phyloP scores from a whole-genome alignment of 345 rosid genomes.

The Balakata baccata region DNA sequence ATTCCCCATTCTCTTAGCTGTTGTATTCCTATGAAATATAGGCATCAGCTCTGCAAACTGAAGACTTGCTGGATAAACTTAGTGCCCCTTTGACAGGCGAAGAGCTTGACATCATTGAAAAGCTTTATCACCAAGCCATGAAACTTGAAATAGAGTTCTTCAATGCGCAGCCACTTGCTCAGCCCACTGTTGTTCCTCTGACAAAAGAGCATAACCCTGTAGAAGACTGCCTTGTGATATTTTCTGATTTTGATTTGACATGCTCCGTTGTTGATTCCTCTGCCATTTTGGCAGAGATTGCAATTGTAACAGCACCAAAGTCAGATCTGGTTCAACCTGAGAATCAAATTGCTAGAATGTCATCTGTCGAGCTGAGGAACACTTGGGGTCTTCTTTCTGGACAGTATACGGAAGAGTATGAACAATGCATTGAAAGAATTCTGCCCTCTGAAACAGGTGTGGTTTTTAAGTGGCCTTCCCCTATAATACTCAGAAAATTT shows the following conservation, averaged over 20 bases:
- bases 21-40: constrained; percentile 40
- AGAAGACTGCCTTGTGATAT: constrained; percentile 56
- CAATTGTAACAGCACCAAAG: constrained; percentile 83
- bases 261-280: constrained; percentile 94
- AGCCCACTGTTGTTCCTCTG: constrained; percentile 74
- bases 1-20: constrained; percentile 29
- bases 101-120: constrained; percentile 86
- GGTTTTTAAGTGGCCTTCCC: not conserved
- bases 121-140: constrained; percentile 95
- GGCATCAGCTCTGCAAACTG: constrained; percentile 88
- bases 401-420: constrained; percentile 82
- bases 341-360: constrained; percentile 55
- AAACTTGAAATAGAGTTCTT: constrained; percentile 95
- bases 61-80: constrained; percentile 91
- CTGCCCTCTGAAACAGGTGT: constrained; percentile 63
- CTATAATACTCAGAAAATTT: not conserved
- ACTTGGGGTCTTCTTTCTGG: constrained; percentile 72
- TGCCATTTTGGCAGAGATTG: constrained; percentile 93
- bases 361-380: constrained; percentile 72
- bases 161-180: constrained; percentile 66
- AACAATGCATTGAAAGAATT: constrained; percentile 79
- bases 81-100: constrained; percentile 93
- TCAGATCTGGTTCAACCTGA: constrained; percentile 57
- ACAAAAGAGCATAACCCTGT: constrained; percentile 49
- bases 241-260: constrained; percentile 95